Conservation (phyloP, 2,329 filamentous ascomycete genomes). For the Diaporthe batatas region DNA sequence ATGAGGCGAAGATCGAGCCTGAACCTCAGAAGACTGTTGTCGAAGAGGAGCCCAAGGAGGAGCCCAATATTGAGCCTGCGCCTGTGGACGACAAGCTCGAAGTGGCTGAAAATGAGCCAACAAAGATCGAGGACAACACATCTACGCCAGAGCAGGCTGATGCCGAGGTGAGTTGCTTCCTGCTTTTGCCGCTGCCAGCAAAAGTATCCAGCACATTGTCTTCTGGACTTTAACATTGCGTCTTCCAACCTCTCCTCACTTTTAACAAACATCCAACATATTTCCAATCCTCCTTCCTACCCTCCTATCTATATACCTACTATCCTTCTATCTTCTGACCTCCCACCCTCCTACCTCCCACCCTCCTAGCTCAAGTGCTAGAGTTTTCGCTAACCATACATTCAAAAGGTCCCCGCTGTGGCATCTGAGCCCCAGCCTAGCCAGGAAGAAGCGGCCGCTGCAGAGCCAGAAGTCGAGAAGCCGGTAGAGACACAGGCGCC, state of each 20-base stretch:
- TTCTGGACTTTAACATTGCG: neutral
- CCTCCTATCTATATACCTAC: too few relatives aligned
- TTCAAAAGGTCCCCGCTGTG: slow-evolving; percentile 9
- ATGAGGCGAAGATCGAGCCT: too few relatives aligned
- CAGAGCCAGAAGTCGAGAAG: slow-evolving; percentile 17
- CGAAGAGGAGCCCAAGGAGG: slow-evolving; percentile 9
- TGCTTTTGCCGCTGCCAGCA: neutral
- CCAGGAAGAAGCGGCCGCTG: neutral
- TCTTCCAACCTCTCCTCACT: neutral
- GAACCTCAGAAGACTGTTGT: too few relatives aligned
- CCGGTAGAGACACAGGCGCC: neutral
- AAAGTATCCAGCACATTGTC: neutral
- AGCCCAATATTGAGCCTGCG: slow-evolving; percentile 1
- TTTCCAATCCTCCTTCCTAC: too few relatives aligned
- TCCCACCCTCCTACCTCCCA: too few relatives aligned
- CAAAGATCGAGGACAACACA: neutral
- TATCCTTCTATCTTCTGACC: too few relatives aligned
- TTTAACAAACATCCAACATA: neutral
- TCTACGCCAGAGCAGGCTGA: slow-evolving; percentile 3
- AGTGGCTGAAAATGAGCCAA: neutral
- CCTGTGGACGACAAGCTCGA: slow-evolving; percentile 35
- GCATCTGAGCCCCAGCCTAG: slow-evolving; percentile 1
- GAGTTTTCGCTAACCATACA: neutral
- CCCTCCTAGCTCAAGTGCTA: neutral
- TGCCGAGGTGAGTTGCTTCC: neutral